phyloP scores from a whole-genome alignment of 495 filamentous ascomycete species.

The Penicillium nucicola region DNA sequence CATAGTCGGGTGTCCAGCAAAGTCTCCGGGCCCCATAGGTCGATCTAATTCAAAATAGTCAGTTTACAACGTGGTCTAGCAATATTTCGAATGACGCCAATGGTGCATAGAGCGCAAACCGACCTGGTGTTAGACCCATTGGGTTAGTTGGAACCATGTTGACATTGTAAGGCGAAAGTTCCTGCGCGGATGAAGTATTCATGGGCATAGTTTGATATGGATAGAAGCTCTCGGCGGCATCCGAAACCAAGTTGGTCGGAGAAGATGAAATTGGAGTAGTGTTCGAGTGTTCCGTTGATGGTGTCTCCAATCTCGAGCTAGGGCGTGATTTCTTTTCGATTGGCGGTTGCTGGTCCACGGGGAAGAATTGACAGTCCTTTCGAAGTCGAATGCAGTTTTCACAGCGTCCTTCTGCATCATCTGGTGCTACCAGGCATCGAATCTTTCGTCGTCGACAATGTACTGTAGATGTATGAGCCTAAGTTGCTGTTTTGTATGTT shows the following conservation, averaged over 20 bases:
- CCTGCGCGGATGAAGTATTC: slow-evolving; percentile 29
- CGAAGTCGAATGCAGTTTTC: slow-evolving; percentile 94
- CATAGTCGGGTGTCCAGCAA: slow-evolving; percentile 29
- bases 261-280: slow-evolving; percentile 44
- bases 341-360: slow-evolving; percentile 81
- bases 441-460: slow-evolving; percentile 97
- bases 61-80: not conserved
- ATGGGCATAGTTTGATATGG: slow-evolving; percentile 40
- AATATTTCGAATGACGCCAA: not conserved
- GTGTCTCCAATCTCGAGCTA: slow-evolving; percentile 39
- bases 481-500: not conserved
- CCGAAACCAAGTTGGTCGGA: slow-evolving; percentile 26
- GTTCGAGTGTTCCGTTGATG: slow-evolving; percentile 39
- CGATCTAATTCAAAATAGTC: slow-evolving; percentile 17
- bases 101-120: slow-evolving; percentile 4
- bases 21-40: slow-evolving; percentile 27
- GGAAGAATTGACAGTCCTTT: slow-evolving; percentile 93
- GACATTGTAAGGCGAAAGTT: slow-evolving; percentile 34
- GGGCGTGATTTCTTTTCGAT: slow-evolving; percentile 50
- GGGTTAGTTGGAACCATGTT: slow-evolving; percentile 29
- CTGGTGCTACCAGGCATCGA: slow-evolving; percentile 75
- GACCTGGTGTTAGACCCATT: slow-evolving; percentile 39
- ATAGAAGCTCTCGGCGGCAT: slow-evolving; percentile 41
- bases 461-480: slow-evolving; percentile 48
- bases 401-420: slow-evolving; percentile 81